phyloP scores from a whole-genome alignment of 768 basidiomycete species.

The Kwoniella sp. region DNA sequence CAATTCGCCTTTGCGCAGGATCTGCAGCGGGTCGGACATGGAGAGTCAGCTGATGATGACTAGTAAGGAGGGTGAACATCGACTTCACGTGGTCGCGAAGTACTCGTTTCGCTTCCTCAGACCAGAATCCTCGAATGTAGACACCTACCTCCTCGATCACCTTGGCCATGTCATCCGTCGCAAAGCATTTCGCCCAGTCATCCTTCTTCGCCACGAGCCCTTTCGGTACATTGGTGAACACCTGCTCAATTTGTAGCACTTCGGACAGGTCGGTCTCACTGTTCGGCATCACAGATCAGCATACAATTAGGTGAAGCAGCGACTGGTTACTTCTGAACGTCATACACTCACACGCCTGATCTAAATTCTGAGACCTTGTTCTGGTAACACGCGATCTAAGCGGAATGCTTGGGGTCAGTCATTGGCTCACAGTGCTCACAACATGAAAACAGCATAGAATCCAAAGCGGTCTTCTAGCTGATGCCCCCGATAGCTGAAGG shows the following conservation, averaged over 20 bases:
- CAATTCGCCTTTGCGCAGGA: slow-evolving; percentile 91
- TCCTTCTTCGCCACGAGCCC: slow-evolving; percentile 86
- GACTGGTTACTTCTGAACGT: not conserved
- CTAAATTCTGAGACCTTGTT: slow-evolving; percentile 98
- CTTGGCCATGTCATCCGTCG: slow-evolving; percentile 69
- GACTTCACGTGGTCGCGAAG: too few species aligned
- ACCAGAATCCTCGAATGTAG: not conserved
- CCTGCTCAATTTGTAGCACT: slow-evolving; percentile 92
- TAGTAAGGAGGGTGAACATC: too few species aligned
- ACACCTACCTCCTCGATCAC: slow-evolving; percentile 75
- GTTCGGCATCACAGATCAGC: not conserved
- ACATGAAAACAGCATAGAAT: too few species aligned
- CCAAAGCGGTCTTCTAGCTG: not conserved
- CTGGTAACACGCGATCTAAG: slow-evolving; percentile 94
- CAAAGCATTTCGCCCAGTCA: slow-evolving; percentile 90
- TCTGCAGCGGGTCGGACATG: slow-evolving; percentile 63
- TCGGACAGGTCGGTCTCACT: slow-evolving; percentile 93
- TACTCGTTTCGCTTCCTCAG: not conserved
- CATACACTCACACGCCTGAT: slow-evolving; percentile 74
- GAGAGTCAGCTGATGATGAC: not conserved
- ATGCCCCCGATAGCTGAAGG: too few species aligned
- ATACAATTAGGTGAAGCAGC: not conserved
- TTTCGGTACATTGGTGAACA: slow-evolving; percentile 95
- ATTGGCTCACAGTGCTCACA: too few species aligned
- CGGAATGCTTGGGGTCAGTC: not conserved